Evolutionary conservation across 305 asterid genomes (phyloP).

Genomic region (Fraxinus platypoda): DNA sequence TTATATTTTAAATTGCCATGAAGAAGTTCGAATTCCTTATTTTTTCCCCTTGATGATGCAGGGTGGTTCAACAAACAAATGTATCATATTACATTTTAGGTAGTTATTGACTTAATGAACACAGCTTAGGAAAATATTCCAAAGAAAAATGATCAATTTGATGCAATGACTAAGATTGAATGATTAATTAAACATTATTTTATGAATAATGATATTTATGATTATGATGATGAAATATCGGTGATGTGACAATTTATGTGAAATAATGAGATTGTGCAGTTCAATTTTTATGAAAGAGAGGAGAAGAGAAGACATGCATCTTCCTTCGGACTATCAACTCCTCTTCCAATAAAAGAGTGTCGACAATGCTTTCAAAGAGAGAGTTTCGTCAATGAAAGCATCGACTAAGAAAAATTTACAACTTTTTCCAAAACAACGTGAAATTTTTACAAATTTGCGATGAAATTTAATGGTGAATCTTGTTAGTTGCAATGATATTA

Average conservation of each 20-base stretch:
- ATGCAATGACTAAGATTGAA: not conserved
- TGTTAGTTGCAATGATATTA: not conserved
- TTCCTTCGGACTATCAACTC: not conserved
- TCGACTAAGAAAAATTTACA: not conserved
- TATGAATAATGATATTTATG: not conserved
- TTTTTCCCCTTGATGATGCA: slow-evolving; percentile 28
- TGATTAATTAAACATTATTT: not conserved
- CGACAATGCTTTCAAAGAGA: not conserved
- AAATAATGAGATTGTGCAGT: too few relatives aligned
- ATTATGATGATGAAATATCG: too few relatives aligned
- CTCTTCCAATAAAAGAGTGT: not conserved
- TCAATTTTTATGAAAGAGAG: not conserved
- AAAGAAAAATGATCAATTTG: not conserved
- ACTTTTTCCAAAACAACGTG: not conserved
- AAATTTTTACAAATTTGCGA: not conserved
- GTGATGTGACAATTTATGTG: not conserved
- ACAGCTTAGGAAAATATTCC: not conserved
- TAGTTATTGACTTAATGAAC: not conserved
- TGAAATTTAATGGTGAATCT: not conserved
- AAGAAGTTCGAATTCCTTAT: not conserved
- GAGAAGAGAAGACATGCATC: not conserved
- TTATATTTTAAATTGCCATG: not conserved
- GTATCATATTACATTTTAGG: not conserved
- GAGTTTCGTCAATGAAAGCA: not conserved
- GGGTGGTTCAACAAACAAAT: slow-evolving; percentile 41